phyloP scores from a whole-genome alignment of 2,329 filamentous ascomycete genomes.

The Sphaerostilbella broomeana region DNA sequence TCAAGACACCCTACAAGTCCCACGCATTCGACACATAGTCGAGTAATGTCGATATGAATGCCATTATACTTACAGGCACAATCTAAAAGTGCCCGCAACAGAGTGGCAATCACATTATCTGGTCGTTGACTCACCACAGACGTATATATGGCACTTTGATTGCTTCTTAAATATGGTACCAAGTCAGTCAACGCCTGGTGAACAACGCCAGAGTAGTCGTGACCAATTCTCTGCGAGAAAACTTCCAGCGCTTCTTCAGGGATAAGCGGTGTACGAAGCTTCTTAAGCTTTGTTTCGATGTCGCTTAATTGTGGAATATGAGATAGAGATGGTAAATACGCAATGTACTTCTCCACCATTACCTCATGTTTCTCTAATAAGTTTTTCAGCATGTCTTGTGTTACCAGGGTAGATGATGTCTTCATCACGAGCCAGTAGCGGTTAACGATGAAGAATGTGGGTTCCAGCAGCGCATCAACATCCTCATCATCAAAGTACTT shows the following conservation, averaged over 20 bases:
- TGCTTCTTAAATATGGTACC: conserved; percentile 59
- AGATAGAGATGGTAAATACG: conserved; percentile 70
- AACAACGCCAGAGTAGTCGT: conserved; percentile 83
- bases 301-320: conserved; percentile 63
- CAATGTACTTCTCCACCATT: conserved; percentile 59
- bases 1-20: conserved; percentile 89
- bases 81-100: conserved; percentile 77
- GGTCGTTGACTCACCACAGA: conserved; percentile 79
- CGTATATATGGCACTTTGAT: conserved; percentile 74
- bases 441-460: conserved; percentile 81
- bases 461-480: conserved; percentile 72
- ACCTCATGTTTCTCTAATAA: conserved; percentile 57
- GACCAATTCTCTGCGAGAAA: conserved; percentile 66
- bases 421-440: conserved; percentile 71
- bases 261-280: conserved; percentile 47
- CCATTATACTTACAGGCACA: conserved; percentile 75
- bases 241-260: conserved; percentile 58
- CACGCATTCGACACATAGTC: conserved; percentile 72
- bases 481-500: conserved; percentile 70
- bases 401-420: conserved; percentile 50
- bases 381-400: conserved; percentile 55
- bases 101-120: conserved; percentile 61
- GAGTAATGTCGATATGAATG: conserved; percentile 58
- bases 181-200: conserved; percentile 75
- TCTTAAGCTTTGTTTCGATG: conserved; percentile 58